Base-by-base conservation (phyloP, 2,329 filamentous ascomycete species). In the Drechslera avenae region DNA sequence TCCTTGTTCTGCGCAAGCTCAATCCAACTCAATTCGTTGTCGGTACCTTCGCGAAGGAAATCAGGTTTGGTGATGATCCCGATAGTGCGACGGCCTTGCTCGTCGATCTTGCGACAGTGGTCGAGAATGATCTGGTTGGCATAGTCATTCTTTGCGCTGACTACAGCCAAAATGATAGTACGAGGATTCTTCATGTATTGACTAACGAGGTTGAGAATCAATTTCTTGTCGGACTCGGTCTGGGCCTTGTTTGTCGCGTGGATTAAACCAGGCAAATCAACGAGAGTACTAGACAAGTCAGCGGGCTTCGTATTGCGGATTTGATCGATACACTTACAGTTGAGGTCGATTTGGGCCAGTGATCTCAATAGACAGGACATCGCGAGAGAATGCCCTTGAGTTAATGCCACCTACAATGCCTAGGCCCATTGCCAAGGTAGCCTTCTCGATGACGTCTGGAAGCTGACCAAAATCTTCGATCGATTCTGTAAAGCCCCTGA, bases 1-100 rank as follows among this genome's bases (percentile, higher is more conserved):
- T 77, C 64, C 17, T 72, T 64, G 55, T 78, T 78, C 44, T 67
- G 64, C 0, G 72, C 73, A 0, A 78, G 51, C 5, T 73, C 62
- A 14, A 79, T 54, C 51, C 75, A 81, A 2, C 53, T 64, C 1
- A 48, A 54, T 49, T 83, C 76, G 4, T 76, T 74, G 0, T 83
- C 76, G 4, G 75, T 73, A 0, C 73, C 75, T 0, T 67, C 44
- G 0, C 58, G 60, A 0, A 80, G 64, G 3, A 68, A 64, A 52
- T 85, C 82, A 0, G 81, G 79, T 59, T 85, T 85, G 0, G 83
- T 86, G 46, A 86, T 78, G 47, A 86, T 78, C 0, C 83, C 81
- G 0, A 86, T 67, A 0, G 83, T 86, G 2, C 83, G 77, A 2
- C 67, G 54, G 12, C 75, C 72, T 1, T 72, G 57, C 1, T 71